These are phyloP conservation scores for Coniochaeta ligniaria DNA, from an alignment of 2,329 filamentous ascomycete genomes.

Conservation along the genomic window DNA sequence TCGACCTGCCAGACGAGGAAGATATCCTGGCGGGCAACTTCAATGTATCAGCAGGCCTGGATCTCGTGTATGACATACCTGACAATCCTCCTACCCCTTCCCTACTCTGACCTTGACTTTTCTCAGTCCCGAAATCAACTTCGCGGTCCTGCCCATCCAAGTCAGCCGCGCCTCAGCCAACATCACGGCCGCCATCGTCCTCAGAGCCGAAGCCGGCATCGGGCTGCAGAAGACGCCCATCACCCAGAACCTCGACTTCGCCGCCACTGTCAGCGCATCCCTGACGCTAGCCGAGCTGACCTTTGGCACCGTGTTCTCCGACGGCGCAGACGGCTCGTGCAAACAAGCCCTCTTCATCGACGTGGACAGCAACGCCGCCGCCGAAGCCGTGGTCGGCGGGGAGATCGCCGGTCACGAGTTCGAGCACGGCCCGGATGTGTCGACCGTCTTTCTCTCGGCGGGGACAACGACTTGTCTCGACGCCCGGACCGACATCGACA, in stretches of 20 bases:
- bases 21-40: background rate
- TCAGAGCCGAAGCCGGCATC: slow-evolving; percentile 8
- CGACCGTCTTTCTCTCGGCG: slow-evolving; percentile 8
- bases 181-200: slow-evolving; percentile 9
- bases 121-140: slow-evolving; percentile 6
- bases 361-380: slow-evolving; percentile 8
- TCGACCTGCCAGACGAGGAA: slow-evolving; percentile 2
- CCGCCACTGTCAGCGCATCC: slow-evolving; percentile 6
- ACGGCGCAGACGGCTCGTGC: slow-evolving; percentile 4
- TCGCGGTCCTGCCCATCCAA: slow-evolving; percentile 8
- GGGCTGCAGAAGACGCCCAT: slow-evolving; percentile 3
- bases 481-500: background rate
- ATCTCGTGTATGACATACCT: slow-evolving; percentile 3
- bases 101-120: background rate
- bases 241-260: background rate
- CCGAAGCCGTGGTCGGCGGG: slow-evolving; percentile 5
- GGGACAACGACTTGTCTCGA: slow-evolving; percentile 10
- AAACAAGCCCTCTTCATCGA: slow-evolving; percentile 8
- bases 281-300: slow-evolving; percentile 8
- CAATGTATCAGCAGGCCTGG: background rate
- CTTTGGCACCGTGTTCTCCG: slow-evolving; percentile 4
- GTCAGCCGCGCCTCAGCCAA: slow-evolving; percentile 5
- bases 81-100: background rate
- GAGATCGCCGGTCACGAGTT: slow-evolving; percentile 1
- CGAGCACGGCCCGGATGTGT: background rate